Percentiles rank a stretch among this genome's conserved stretches.
Conservation (phyloP, 2,329 filamentous ascomycete genomes). For the Trichophyton verrucosum region DNA sequence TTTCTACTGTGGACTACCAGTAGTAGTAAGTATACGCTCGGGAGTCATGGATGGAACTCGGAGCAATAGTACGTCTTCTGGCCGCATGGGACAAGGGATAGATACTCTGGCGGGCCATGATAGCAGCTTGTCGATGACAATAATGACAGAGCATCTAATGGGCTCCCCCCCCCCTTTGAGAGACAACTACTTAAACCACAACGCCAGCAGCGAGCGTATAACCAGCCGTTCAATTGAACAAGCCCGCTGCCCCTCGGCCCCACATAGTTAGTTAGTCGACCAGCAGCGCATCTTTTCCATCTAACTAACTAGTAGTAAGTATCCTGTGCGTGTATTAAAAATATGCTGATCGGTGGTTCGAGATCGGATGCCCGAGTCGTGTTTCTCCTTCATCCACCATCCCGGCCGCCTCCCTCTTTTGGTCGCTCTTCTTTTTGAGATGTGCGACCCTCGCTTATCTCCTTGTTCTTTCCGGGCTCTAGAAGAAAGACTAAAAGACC, state of each 20-base stretch:
- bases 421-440: not conserved
- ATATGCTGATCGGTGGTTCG: not conserved
- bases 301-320: not conserved
- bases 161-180: not conserved
- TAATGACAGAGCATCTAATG: not conserved
- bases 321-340: not conserved
- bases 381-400: not conserved
- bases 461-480: not conserved
- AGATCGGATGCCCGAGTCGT: not conserved
- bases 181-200: not conserved
- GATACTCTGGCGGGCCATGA: not conserved
- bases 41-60: not conserved
- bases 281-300: not conserved
- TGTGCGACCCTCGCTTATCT: not conserved
- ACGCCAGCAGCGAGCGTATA: not conserved
- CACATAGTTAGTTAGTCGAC: not conserved
- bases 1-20: not conserved
- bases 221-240: not conserved
- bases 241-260: not conserved
- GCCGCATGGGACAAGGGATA: not conserved
- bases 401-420: not conserved
- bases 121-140: not conserved
- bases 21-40: not conserved
- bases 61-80: not conserved
- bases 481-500: not conserved